A percentile compares a stretch with the other conserved stretches of the same genome.
phyloP scores from a whole-genome alignment of 2,329 filamentous ascomycete species.

The Aspergillus terreus region DNA sequence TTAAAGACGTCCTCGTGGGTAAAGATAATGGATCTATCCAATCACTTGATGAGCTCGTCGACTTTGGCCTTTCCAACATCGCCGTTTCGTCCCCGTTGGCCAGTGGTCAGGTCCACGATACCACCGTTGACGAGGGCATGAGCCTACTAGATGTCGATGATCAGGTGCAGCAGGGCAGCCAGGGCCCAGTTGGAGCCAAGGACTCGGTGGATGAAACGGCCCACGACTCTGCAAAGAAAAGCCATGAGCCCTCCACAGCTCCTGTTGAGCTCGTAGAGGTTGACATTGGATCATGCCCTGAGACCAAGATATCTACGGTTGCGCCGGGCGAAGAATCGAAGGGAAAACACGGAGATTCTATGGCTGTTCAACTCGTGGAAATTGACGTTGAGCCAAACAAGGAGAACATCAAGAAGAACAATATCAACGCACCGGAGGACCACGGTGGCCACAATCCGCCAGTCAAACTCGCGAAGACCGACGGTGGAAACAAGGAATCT shows the following conservation, averaged over 20 bases:
- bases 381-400: too few species aligned
- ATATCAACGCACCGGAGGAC: too few species aligned
- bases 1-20: neutral
- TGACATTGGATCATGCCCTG: conserved; percentile 19
- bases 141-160: conserved; percentile 16
- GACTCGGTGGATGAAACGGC: neutral
- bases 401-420: too few species aligned
- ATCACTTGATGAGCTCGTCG: conserved; percentile 18
- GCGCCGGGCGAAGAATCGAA: too few species aligned
- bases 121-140: neutral
- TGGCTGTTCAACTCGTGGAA: too few species aligned
- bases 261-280: conserved; percentile 5
- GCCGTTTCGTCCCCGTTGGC: neutral
- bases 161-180: neutral
- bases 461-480: too few species aligned
- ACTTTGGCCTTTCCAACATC: conserved; percentile 14
- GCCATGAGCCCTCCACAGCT: too few species aligned
- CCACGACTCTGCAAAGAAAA: neutral
- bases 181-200: neutral
- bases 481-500: too few species aligned
- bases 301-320: too few species aligned
- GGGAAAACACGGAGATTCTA: too few species aligned
- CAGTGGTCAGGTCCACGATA: neutral
- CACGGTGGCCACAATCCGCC: too few species aligned
- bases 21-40: neutral